Conservation (phyloP, 169 alveolate species). For the Eimeria falciformis region DNA sequence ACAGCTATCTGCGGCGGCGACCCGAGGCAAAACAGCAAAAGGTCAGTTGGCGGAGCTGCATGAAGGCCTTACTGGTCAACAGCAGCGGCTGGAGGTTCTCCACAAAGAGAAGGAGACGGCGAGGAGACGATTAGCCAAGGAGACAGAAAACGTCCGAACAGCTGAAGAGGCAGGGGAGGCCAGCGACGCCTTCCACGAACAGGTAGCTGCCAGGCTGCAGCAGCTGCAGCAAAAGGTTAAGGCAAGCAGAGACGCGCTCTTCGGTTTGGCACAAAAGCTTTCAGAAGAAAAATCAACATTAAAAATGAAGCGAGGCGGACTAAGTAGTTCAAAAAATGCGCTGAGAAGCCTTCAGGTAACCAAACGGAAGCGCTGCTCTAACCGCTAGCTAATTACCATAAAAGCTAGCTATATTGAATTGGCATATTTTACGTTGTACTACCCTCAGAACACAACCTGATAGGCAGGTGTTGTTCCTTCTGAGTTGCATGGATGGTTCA, state of each 20-base stretch:
- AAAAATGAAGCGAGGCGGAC: conserved; percentile 93
- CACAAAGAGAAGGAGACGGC: conserved; percentile 84
- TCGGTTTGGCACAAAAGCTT: conserved; percentile 89
- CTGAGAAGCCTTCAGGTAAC: conserved; percentile 41
- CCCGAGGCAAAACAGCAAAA: conserved; percentile 49
- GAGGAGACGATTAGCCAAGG: conserved; percentile 78
- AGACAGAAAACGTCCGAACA: conserved; percentile 69
- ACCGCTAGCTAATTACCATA: too few relatives aligned
- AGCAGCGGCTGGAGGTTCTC: conserved; percentile 79
- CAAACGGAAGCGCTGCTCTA: too few relatives aligned
- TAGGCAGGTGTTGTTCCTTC: too few relatives aligned
- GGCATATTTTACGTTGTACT: too few relatives aligned
- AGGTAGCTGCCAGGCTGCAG: conserved; percentile 61
- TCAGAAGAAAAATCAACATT: conserved; percentile 89
- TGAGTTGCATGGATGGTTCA: too few relatives aligned
- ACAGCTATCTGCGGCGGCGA: conserved; percentile 85
- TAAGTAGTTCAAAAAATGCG: conserved; percentile 89
- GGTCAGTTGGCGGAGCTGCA: conserved; percentile 87
- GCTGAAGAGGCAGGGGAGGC: conserved; percentile 72
- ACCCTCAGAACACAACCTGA: too few relatives aligned
- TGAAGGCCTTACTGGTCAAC: conserved; percentile 85
- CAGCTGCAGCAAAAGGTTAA: conserved; percentile 66
- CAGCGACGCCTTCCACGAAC: conserved; percentile 40
- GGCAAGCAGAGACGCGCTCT: conserved; percentile 86
- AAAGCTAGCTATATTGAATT: too few relatives aligned